Conservation (phyloP, 108 stramenopile genomes). For the Parietichytrium sp. region DNA sequence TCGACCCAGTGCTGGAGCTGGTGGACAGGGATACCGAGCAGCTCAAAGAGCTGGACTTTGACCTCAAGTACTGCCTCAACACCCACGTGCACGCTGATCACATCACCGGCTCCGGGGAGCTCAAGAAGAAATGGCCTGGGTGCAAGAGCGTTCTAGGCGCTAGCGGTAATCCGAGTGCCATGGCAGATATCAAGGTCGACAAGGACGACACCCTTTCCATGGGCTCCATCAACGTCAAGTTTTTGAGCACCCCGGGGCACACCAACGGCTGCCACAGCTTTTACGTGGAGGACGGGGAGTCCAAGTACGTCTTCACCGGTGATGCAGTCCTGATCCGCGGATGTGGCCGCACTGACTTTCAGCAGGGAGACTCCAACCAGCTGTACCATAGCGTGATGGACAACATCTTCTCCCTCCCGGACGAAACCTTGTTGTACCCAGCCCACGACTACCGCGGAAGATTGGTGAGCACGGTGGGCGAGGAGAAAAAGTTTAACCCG, state of each 20-base stretch:
- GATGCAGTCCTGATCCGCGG: slow-evolving; percentile 77
- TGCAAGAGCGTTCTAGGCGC: slow-evolving; percentile 73
- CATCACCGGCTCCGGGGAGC: slow-evolving; percentile 74
- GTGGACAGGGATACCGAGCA: slow-evolving; percentile 86
- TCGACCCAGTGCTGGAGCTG: slow-evolving; percentile 87
- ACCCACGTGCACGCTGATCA: slow-evolving; percentile 84
- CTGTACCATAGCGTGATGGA: slow-evolving; percentile 69
- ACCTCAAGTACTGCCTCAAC: slow-evolving; percentile 73
- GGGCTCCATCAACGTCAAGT: slow-evolving; percentile 66
- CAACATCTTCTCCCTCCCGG: slow-evolving; percentile 76
- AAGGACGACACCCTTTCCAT: slow-evolving; percentile 71
- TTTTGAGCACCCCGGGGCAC: slow-evolving; percentile 80
- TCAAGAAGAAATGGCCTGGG: slow-evolving; percentile 67
- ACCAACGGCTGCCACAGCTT: slow-evolving; percentile 76
- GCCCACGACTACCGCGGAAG: slow-evolving; percentile 82
- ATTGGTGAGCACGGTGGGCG: slow-evolving; percentile 64
- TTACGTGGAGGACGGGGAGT: slow-evolving; percentile 67
- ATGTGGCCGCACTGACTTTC: slow-evolving; percentile 82
- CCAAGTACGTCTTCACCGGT: slow-evolving; percentile 80
- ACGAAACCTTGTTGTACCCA: slow-evolving; percentile 73
- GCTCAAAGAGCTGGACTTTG: slow-evolving; percentile 67
- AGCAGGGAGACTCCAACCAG: slow-evolving; percentile 67
- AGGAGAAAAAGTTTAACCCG: slow-evolving; percentile 72
- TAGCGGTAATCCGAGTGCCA: slow-evolving; percentile 58
- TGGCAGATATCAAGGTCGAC: slow-evolving; percentile 66